Conservation (phyloP, 2,329 filamentous ascomycete genomes). For the Claviceps sp. region DNA sequence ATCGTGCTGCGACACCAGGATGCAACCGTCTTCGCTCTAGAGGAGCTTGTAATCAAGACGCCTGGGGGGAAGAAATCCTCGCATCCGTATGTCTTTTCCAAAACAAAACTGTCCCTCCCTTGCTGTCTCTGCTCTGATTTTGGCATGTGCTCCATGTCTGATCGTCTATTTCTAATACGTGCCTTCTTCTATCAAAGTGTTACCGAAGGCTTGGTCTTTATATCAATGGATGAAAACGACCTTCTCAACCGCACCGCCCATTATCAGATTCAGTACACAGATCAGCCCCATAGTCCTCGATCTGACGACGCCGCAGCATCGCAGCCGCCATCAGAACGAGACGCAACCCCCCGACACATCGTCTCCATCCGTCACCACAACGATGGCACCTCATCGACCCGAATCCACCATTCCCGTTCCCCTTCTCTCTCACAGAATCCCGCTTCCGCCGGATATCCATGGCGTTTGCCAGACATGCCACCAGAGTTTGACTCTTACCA, state of each 20-base stretch:
- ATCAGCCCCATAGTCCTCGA: conserved; percentile 6
- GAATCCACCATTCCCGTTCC: conserved; percentile 2
- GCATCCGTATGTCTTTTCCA: conserved; percentile 55
- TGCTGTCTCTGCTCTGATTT: background rate
- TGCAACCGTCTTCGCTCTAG: conserved; percentile 65
- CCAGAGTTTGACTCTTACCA: conserved; percentile 36
- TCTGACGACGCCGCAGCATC: background rate
- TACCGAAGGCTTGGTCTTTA: conserved; percentile 83
- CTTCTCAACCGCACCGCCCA: conserved; percentile 58
- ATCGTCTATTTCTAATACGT: background rate
- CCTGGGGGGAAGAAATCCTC: conserved; percentile 65
- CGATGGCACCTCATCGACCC: conserved; percentile 29
- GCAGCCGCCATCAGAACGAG: conserved; percentile 11
- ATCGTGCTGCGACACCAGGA: conserved; percentile 73
- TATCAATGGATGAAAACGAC: conserved; percentile 74
- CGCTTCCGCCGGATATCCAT: conserved; percentile 28
- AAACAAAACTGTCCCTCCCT: background rate
- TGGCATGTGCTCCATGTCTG: background rate
- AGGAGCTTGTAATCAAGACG: conserved; percentile 78
- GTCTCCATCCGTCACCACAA: conserved; percentile 40
- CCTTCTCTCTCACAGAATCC: conserved; percentile 19
- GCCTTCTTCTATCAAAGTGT: conserved; percentile 37
- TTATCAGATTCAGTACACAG: conserved; percentile 58
- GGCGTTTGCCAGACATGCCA: conserved; percentile 41
- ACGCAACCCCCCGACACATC: conserved; percentile 20